Base-by-base conservation (phyloP, 257 asterid genomes). In the Salvia miltiorrhiza region DNA sequence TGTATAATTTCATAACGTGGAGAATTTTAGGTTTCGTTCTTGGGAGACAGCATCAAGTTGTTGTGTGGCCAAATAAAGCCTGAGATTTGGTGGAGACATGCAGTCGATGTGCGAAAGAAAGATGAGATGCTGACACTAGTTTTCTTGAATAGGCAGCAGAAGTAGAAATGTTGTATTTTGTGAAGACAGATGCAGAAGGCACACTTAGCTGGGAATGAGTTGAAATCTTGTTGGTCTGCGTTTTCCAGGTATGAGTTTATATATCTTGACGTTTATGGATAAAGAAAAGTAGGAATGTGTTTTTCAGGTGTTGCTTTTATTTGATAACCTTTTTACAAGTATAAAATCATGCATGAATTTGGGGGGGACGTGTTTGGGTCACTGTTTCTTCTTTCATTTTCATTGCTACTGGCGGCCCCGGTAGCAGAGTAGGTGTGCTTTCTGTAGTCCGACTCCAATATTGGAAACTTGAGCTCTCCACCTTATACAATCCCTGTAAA, bases 311-410 rank as follows among this genome's bases (percentile, higher is more conserved):
- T n/a, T n/a, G n/a, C n/a, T n/a, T n/a, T 24, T 11, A 35, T 53
- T 6, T 4, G 19, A 53, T 53, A 21, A 37, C 28, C 14, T 53
- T 23, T 12, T 11, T 5, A 5, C 3, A 21, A 24, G 1, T 1
- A 53, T 53, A 53, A 32, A 16, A 30, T 17, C 70, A 48, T 65
- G 70, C 70, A 65, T 47, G 70, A 65, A 30, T 65, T 16, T 47
- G 16, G 28, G 17, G 28, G 17, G 47, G 30, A 30, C 70, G 59
- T 48, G 24, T 44, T 30, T 48, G 16, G 44, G 54, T 11, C 54
- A 12, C 17, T 53, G 2, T 64, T 47, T 30, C n/a, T 30, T 10
- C 9, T 65, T 65, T 65, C 70, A 23, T 65, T 48, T 65, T 65
- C 59, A 47, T 16, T 32, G 40, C 40, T 7, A 3, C 10, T 35